Conservation (phyloP, 1,284 basidiomycete species). For the Boletus semigastroideus region DNA sequence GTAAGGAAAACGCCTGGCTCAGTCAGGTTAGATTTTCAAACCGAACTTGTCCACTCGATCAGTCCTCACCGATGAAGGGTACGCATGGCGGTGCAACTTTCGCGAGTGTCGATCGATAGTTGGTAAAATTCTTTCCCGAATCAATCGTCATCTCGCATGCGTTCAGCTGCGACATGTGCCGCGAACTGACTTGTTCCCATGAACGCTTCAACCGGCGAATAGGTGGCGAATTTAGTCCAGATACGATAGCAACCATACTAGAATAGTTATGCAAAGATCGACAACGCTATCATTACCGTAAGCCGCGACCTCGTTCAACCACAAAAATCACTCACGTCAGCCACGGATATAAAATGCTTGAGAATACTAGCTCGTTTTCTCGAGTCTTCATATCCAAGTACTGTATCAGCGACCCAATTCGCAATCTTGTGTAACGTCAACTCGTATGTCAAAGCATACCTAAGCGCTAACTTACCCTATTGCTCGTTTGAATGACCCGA, state of each 20-base stretch:
- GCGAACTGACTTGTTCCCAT: constrained; percentile 86
- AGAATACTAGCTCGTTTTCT: constrained; percentile 79
- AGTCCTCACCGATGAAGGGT: constrained; percentile 85
- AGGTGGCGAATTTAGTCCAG: constrained; percentile 92
- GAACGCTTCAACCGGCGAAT: constrained; percentile 92
- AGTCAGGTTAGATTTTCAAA: constrained; percentile 3
- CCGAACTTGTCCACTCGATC: background rate
- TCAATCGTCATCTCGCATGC: constrained; percentile 84
- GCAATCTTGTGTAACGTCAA: constrained; percentile 58
- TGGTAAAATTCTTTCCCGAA: constrained; percentile 89
- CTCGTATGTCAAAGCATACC: background rate
- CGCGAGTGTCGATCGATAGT: constrained; percentile 86
- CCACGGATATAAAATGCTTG: constrained; percentile 92
- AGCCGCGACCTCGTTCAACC: background rate
- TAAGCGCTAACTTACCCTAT: constrained; percentile 60
- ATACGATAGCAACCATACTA: constrained; percentile 93
- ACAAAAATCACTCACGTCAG: constrained; percentile 70
- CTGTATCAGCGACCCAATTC: constrained; percentile 92
- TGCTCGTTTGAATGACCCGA: constrained; percentile 88
- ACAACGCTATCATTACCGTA: constrained; percentile 65
- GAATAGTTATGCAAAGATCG: constrained; percentile 92
- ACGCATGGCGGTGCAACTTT: constrained; percentile 92
- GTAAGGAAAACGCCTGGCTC: constrained; percentile 88
- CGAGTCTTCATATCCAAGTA: constrained; percentile 84
- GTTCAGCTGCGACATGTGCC: constrained; percentile 66